Evolutionary conservation across 352 stramenopile species (phyloP).

Genomic region (Phytophthora niederhauseri): DNA sequence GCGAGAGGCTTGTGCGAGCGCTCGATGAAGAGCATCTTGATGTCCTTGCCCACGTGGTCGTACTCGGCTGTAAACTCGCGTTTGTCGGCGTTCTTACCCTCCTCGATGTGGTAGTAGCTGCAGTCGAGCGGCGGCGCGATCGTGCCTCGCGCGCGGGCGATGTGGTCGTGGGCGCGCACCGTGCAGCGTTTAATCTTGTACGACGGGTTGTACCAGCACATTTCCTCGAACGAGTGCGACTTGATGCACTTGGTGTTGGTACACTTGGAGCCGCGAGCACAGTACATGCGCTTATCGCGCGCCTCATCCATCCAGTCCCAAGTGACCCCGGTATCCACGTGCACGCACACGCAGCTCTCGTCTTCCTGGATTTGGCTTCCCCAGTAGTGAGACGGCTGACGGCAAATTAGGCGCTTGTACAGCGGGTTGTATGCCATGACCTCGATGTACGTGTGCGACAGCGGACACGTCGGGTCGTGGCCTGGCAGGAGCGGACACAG

Average conservation of each 20-base stretch:
- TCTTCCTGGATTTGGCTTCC: conserved; percentile 46
- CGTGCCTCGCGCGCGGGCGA: conserved; percentile 30
- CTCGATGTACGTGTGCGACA: conserved; percentile 54
- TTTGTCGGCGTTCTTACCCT: conserved; percentile 42
- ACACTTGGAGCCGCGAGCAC: conserved; percentile 37
- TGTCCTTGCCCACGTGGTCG: conserved; percentile 40
- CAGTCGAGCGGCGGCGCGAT: conserved; percentile 40
- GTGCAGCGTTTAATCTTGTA: conserved; percentile 53
- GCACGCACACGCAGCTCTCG: conserved; percentile 48
- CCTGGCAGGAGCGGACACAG: conserved; percentile 38
- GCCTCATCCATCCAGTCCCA: conserved; percentile 49
- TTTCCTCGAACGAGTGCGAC: conserved; percentile 52
- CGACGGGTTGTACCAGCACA: conserved; percentile 58
- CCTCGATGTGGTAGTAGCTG: conserved; percentile 44
- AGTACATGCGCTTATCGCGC: conserved; percentile 40
- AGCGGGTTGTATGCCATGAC: conserved; percentile 62
- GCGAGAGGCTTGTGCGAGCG: conserved; percentile 46
- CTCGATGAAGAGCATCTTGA: conserved; percentile 52
- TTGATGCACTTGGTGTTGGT: conserved; percentile 45
- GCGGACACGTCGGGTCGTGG: conserved; percentile 33
- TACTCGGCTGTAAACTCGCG: conserved; percentile 40
- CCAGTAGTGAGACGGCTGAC: conserved; percentile 51
- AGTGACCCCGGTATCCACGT: conserved; percentile 48
- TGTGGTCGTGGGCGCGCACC: conserved; percentile 38
- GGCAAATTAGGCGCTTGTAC: conserved; percentile 54